phyloP scores from a whole-genome alignment of 129 eudicot genomes.

The Pittosporum tobira region DNA sequence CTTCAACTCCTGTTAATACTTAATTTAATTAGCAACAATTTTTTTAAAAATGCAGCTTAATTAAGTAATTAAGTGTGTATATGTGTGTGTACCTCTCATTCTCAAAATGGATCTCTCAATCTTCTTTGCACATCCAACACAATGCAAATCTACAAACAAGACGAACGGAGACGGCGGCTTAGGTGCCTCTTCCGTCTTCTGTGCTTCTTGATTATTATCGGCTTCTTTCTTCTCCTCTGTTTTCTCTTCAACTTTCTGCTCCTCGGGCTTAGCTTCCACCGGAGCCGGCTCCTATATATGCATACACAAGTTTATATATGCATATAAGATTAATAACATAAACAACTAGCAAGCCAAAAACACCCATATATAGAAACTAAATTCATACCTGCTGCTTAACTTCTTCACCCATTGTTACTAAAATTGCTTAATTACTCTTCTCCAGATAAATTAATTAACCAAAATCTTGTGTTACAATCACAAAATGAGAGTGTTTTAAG shows the following conservation, averaged over 20 bases:
- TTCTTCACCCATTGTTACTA: constrained; percentile 77
- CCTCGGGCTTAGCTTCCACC: constrained; percentile 53
- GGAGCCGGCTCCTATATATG: constrained; percentile 34
- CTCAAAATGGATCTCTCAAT: constrained; percentile 60
- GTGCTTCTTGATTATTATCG: constrained; percentile 36
- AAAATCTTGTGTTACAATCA: neutral
- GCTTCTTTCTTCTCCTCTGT: constrained; percentile 27
- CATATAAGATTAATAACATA: neutral
- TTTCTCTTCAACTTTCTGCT: constrained; percentile 34
- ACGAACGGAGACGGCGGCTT: constrained; percentile 72
- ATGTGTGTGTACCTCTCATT: constrained; percentile 56
- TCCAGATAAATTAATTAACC: neutral
- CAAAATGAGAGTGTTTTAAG: neutral
- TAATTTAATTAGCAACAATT: too few species aligned
- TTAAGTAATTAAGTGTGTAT: too few species aligned
- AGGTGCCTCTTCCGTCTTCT: constrained; percentile 48
- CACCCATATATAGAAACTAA: neutral
- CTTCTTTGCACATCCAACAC: constrained; percentile 95
- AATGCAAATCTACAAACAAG: constrained; percentile 82
- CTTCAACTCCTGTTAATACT: constrained; percentile 27
- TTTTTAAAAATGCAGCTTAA: too few species aligned
- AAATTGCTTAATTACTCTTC: too few species aligned
- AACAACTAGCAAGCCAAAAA: neutral
- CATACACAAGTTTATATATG: neutral
- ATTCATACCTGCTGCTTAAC: constrained; percentile 56